Percentiles rank a stretch among this genome's conserved stretches.
phyloP scores from a whole-genome alignment of 2,329 filamentous ascomycete genomes.

The Uncinocarpus reesii region DNA sequence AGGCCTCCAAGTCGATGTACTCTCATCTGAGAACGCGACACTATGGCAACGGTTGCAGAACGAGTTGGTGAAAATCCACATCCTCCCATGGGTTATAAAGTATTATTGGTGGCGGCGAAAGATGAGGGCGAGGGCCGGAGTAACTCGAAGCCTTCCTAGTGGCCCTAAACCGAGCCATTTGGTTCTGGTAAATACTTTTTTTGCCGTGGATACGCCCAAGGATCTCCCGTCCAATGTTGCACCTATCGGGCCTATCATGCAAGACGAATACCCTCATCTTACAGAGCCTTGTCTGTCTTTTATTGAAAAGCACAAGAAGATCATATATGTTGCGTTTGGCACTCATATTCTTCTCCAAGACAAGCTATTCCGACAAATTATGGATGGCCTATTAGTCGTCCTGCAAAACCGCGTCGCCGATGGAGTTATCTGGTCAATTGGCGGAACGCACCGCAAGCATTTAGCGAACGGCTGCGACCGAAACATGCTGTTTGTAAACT shows the following conservation, averaged over 20 bases:
- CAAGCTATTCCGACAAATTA: constrained; percentile 26
- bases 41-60: constrained; percentile 31
- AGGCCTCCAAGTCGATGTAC: constrained; percentile 33
- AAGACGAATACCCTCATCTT: constrained; percentile 28
- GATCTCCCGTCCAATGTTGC: constrained; percentile 35
- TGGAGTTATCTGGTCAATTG: constrained; percentile 34
- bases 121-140: constrained; percentile 30
- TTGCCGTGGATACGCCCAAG: constrained; percentile 35
- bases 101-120: constrained; percentile 25
- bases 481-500: constrained; percentile 28
- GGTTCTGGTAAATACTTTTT: constrained; percentile 38
- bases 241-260: constrained; percentile 35
- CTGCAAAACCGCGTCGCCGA: constrained; percentile 27
- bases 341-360: constrained; percentile 33
- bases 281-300: constrained; percentile 24
- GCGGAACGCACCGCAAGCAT: constrained; percentile 19
- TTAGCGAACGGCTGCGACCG: no score
- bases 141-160: constrained; percentile 24
- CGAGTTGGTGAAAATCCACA: constrained; percentile 22
- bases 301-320: constrained; percentile 24
- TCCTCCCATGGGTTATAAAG: not conserved
- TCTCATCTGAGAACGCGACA: constrained; percentile 34
- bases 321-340: constrained; percentile 36
- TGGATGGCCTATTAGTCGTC: constrained; percentile 25
- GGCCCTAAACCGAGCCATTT: constrained; percentile 35